Evolutionary conservation across 495 filamentous ascomycete genomes (phyloP).

Genomic region (Melanomma pulvis-pyrius): DNA sequence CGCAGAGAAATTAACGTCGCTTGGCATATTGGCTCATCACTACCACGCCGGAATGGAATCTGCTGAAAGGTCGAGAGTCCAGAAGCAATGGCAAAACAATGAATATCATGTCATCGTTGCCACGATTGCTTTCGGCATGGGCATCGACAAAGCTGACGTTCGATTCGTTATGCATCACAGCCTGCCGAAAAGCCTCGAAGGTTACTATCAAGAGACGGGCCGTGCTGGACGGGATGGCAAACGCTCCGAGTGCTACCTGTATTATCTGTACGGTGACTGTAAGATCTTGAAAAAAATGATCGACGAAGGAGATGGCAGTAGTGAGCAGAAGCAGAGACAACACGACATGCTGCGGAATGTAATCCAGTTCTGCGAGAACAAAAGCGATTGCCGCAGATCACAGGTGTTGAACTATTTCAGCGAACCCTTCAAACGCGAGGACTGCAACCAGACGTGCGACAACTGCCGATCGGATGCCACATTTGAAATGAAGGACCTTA

Average conservation of each 20-base stretch:
- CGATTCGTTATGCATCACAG: constrained; percentile 92
- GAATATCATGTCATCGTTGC: constrained; percentile 87
- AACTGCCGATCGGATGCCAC: constrained; percentile 73
- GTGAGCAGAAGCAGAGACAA: constrained; percentile 80
- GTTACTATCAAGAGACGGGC: constrained; percentile 97
- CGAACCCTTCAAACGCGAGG: constrained; percentile 70
- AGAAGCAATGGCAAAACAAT: constrained; percentile 80
- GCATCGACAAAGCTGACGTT: constrained; percentile 95
- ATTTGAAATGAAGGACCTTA: constrained; percentile 75
- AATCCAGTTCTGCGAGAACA: constrained; percentile 84
- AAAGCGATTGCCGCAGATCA: constrained; percentile 78
- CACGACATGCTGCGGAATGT: constrained; percentile 81
- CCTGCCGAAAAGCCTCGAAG: constrained; percentile 93
- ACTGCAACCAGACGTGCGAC: constrained; percentile 78
- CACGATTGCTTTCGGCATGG: constrained; percentile 99
- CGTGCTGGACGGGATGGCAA: constrained; percentile 91
- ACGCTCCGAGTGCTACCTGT: constrained; percentile 85
- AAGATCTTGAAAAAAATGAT: constrained; percentile 72
- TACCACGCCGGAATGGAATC: constrained; percentile 82
- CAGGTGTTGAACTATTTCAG: constrained; percentile 92
- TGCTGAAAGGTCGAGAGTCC: constrained; percentile 64
- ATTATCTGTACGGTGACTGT: constrained; percentile 77
- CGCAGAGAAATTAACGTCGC: constrained; percentile 63
- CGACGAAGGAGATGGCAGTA: constrained; percentile 68
- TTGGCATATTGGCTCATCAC: constrained; percentile 72